Evolutionary conservation across 805 yeast species (phyloP).

Genomic region (Maudiozyma serrabonitensis): DNA sequence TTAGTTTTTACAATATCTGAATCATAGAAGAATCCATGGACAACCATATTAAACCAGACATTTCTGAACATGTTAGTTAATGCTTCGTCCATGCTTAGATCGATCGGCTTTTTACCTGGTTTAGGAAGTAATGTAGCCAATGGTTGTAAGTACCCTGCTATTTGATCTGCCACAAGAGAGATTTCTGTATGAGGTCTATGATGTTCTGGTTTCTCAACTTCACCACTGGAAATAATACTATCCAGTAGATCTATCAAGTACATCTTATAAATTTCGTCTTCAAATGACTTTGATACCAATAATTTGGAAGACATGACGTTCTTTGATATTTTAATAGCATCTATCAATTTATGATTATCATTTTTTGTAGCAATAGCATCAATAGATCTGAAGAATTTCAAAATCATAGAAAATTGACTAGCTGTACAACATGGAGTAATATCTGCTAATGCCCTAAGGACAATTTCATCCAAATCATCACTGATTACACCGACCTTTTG

Average conservation of each 20-base stretch:
- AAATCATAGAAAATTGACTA: conserved; percentile 56
- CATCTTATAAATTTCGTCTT: conserved; percentile 38
- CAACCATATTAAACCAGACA: conserved; percentile 88
- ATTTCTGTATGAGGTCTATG: conserved; percentile 73
- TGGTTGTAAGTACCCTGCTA: conserved; percentile 55
- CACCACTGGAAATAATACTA: conserved; percentile 67
- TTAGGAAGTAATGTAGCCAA: conserved; percentile 67
- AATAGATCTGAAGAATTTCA: conserved; percentile 46
- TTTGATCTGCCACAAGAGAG: conserved; percentile 59
- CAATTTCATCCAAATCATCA: conserved; percentile 42
- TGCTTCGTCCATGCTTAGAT: conserved; percentile 32
- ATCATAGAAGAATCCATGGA: conserved; percentile 72
- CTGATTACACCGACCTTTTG: conserved; percentile 55
- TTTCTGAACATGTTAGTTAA: conserved; percentile 62
- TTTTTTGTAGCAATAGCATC: conserved; percentile 36
- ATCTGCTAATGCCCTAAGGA: conserved; percentile 52
- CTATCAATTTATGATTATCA: conserved; percentile 29
- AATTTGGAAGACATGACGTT: conserved; percentile 32
- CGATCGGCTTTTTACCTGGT: conserved; percentile 36
- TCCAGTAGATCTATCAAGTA: conserved; percentile 60
- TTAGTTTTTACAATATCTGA: conserved; percentile 46
- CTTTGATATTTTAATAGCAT: conserved; percentile 43
- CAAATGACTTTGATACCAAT: conserved; percentile 13
- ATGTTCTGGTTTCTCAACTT: conserved; percentile 61
- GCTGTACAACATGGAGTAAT: conserved; percentile 54